Base-by-base conservation (phyloP, 2,329 filamentous ascomycete genomes). In the Sclerotinia glacialis region DNA sequence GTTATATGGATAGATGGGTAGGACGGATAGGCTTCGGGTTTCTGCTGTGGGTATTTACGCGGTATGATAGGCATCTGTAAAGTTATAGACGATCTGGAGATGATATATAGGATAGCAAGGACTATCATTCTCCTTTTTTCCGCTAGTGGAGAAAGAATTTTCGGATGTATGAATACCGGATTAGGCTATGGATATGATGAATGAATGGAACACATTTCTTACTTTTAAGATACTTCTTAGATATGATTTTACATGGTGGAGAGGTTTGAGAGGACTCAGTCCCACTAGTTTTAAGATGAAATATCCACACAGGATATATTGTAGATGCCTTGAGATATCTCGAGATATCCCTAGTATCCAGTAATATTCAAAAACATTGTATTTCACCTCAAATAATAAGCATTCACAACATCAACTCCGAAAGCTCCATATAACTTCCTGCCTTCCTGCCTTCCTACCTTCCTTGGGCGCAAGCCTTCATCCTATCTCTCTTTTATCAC, bases 91-190 rank as follows among this genome's bases (percentile, higher is more conserved):
- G 44, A 60, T 47, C 14, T 26, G 31, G 58, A 60, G 58, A 60
- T 37, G 28, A 37, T 60, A n/a, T 49, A 37, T 60, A 60, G 58
- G 58, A 60, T 60, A 60, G 58, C 58, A 49, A 49, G 58, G 58
- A 60, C 58, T 60, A 60, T 37, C 58, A 26, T 31, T 49, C 58
- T 60, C 44, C 44, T 26, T 49, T 7, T 40, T 40, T 49, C 26
- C 58, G 44, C 28, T 34, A 14, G 14, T 6, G 28, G 44, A 16
- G 46, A 49, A 37, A 8, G 28, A 37, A 21, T 49, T 18, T 49
- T 40, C 46, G 11, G 21, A n/a, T 37, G 28, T 26, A 21, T 37
- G 21, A 37, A 49, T 26, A 49, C 9, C 12, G 21, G 44, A 16
- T 60, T 37, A 49, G 58, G 58, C 9, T 1, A 49, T 47, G 44